These are phyloP conservation scores for Phyllosticta capitalensis DNA, from an alignment of 2,329 filamentous ascomycete genomes.

Conservation along the genomic window DNA sequence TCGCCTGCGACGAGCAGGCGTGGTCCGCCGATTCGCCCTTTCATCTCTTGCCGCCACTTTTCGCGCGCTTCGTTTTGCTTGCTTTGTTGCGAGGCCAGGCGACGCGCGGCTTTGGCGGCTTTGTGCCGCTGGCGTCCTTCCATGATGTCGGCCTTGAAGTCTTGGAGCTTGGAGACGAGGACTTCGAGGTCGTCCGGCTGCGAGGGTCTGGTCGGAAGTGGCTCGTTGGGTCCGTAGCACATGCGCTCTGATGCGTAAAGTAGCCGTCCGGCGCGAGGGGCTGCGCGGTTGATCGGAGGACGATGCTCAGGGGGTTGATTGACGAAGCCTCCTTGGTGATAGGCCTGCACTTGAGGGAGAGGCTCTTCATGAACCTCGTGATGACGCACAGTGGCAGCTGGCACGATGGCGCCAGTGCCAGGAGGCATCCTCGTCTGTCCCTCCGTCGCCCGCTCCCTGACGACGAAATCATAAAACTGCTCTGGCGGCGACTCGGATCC, in stretches of 20 bases:
- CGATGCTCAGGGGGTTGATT: not conserved
- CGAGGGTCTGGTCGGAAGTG: not conserved
- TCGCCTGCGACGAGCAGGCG: not conserved
- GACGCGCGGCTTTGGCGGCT: not conserved
- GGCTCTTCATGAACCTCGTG: not conserved
- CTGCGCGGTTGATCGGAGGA: not conserved
- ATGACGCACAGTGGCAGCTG: too few relatives aligned
- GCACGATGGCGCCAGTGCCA: not conserved
- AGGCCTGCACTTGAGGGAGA: not conserved
- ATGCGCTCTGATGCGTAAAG: not conserved
- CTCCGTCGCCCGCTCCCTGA: not conserved
- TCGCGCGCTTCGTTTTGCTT: not conserved
- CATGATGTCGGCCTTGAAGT: not conserved
- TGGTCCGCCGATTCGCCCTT: not conserved
- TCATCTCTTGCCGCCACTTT: not conserved
- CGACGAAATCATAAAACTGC: not conserved
- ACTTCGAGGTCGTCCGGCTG: not conserved
- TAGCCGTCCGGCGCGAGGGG: not conserved
- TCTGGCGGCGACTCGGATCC: not conserved
- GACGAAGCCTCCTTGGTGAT: not conserved
- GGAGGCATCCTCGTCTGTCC: not conserved
- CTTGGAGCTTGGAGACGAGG: not conserved
- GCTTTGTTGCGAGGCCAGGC: not conserved
- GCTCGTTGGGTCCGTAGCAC: not conserved
- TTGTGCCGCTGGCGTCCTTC: not conserved